phyloP scores from a whole-genome alignment of 352 stramenopile genomes.

The Hyaloperonospora arabidopsidis region DNA sequence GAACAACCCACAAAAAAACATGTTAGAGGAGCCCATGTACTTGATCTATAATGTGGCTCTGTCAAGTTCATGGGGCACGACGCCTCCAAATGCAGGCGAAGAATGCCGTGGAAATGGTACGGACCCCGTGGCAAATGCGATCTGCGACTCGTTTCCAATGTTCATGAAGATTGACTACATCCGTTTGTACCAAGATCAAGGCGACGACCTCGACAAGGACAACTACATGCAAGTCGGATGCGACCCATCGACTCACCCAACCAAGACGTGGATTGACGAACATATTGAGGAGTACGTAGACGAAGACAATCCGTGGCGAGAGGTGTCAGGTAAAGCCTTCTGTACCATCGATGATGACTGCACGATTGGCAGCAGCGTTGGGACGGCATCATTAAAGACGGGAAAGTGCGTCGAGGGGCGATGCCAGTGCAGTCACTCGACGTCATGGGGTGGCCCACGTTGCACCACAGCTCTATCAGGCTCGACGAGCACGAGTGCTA shows the following conservation, averaged over 20 bases:
- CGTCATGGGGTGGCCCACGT: slow-evolving; percentile 45
- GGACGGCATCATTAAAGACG: slow-evolving; percentile 19
- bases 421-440: slow-evolving; percentile 29
- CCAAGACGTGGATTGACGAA: slow-evolving; percentile 37
- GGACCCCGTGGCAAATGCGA: slow-evolving; percentile 27
- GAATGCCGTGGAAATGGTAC: slow-evolving; percentile 35
- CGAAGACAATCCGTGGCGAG: slow-evolving; percentile 38
- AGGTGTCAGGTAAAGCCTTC: slow-evolving; percentile 45
- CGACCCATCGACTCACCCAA: slow-evolving; percentile 37
- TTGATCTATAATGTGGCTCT: slow-evolving; percentile 92
- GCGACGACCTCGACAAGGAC: slow-evolving; percentile 30
- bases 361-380: slow-evolving; percentile 24
- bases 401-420: slow-evolving; percentile 30
- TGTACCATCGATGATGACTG: slow-evolving; percentile 51
- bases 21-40: slow-evolving; percentile 91
- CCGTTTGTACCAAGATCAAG: slow-evolving; percentile 49
- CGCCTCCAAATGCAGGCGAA: slow-evolving; percentile 46
- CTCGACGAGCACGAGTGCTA: slow-evolving; percentile 20
- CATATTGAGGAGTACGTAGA: slow-evolving; percentile 43
- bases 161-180: slow-evolving; percentile 76
- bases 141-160: slow-evolving; percentile 60
- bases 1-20: slow-evolving; percentile 78
- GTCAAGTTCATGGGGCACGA: slow-evolving; percentile 73
- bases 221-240: slow-evolving; percentile 39
- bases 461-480: slow-evolving; percentile 35